Conservation (phyloP, 495 filamentous ascomycete genomes). For the Neurospora discreta region DNA sequence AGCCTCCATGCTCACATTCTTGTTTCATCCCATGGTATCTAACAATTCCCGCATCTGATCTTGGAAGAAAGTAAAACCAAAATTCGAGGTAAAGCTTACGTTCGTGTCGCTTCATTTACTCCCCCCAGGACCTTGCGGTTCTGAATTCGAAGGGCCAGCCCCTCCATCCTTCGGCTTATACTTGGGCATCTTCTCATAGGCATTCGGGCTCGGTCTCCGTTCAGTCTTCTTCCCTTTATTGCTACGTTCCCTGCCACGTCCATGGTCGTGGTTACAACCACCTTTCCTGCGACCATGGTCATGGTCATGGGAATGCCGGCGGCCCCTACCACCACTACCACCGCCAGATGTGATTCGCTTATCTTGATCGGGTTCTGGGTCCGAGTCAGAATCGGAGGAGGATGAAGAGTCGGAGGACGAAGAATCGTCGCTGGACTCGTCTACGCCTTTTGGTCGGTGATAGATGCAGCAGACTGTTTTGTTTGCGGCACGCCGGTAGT, state of each 20-base stretch:
- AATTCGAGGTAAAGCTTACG: too few species aligned
- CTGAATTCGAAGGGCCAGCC: not conserved
- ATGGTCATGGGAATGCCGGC: slow-evolving; percentile 13
- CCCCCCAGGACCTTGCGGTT: not conserved
- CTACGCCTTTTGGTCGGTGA: slow-evolving; percentile 70
- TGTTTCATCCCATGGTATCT: not conserved
- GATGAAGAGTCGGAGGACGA: slow-evolving; percentile 51
- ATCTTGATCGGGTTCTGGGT: slow-evolving; percentile 22
- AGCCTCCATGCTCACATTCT: not conserved
- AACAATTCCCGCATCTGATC: not conserved
- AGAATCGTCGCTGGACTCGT: slow-evolving; percentile 76
- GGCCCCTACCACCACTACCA: not conserved
- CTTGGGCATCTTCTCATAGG: slow-evolving; percentile 88
- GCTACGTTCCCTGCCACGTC: slow-evolving; percentile 15
- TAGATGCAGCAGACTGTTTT: slow-evolving; percentile 92
- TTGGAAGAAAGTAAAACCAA: too few species aligned
- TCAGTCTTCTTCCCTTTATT: slow-evolving; percentile 30
- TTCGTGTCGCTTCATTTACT: not conserved
- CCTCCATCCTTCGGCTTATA: slow-evolving; percentile 22
- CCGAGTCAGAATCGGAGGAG: slow-evolving; percentile 33
- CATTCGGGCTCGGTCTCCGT: slow-evolving; percentile 73
- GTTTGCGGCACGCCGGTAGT: not conserved
- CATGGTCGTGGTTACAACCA: slow-evolving; percentile 27
- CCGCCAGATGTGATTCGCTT: slow-evolving; percentile 4
- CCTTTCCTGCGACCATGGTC: slow-evolving; percentile 29